Conservation (phyloP, 768 basidiomycete species). For the Chalciporus sphaerocephalus region DNA sequence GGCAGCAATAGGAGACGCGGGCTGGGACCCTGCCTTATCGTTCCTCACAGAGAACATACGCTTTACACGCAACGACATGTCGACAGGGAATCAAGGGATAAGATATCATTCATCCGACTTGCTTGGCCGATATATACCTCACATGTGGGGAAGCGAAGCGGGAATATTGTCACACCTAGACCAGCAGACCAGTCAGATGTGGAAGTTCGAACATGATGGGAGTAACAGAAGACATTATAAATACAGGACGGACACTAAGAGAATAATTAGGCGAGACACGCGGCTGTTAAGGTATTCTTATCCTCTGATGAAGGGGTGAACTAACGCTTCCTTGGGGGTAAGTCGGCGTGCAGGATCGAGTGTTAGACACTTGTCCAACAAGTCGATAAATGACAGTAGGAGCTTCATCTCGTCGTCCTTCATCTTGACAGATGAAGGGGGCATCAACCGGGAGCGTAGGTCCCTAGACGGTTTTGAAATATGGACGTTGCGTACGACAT, state of each 20-base stretch:
- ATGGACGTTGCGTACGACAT: constrained; percentile 74
- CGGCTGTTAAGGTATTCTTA: constrained; percentile 21
- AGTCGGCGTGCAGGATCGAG: constrained; percentile 85
- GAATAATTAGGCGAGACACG: constrained; percentile 13
- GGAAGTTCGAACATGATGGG: constrained; percentile 3
- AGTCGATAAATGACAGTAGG: constrained; percentile 75
- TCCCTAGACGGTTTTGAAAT: constrained; percentile 81
- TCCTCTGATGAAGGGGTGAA: constrained; percentile 80
- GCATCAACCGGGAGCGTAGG: constrained; percentile 77
- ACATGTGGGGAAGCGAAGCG: neutral
- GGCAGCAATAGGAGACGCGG: neutral
- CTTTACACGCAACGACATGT: constrained; percentile 16
- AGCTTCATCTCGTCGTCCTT: constrained; percentile 87
- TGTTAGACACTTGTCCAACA: constrained; percentile 85
- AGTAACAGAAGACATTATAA: constrained; percentile 5
- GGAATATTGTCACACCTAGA: constrained; percentile 2
- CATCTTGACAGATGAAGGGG: constrained; percentile 68
- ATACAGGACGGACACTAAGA: constrained; percentile 1
- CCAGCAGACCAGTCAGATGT: constrained; percentile 14
- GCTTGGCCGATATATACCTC: constrained; percentile 3
- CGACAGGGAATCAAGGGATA: neutral
- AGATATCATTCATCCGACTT: neutral
- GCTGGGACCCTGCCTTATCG: constrained; percentile 7
- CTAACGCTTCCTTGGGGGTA: constrained; percentile 84
- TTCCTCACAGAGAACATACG: constrained; percentile 13